These are phyloP conservation scores for Mikania micrantha DNA, from an alignment of 129 eudicot genomes.

Conservation along the genomic window DNA sequence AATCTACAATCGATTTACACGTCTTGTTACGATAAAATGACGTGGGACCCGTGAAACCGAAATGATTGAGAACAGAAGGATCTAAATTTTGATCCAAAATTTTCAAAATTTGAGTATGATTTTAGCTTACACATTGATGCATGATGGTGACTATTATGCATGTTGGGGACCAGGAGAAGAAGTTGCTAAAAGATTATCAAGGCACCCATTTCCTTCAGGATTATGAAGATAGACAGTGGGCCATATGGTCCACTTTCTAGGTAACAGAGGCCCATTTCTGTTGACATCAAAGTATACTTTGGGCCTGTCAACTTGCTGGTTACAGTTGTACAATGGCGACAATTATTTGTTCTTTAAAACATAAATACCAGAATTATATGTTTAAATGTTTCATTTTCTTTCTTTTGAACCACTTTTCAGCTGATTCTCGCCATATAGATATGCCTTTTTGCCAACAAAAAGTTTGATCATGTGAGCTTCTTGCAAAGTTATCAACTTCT, in stretches of 20 bases:
- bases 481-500: background rate
- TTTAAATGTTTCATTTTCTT: background rate
- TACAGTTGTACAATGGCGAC: constrained; percentile 12
- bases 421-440: constrained; percentile 7
- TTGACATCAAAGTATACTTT: constrained; percentile 5
- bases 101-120: background rate
- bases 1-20: background rate
- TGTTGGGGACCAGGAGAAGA: constrained; percentile 17
- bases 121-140: constrained; percentile 5
- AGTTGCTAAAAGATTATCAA: constrained; percentile 8
- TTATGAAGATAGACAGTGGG: constrained; percentile 19
- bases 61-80: background rate
- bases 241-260: constrained; percentile 15
- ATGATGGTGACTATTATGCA: constrained; percentile 15
- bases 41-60: constrained; percentile 4
- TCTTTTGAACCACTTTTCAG: constrained; percentile 12
- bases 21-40: background rate
- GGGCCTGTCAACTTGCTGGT: constrained; percentile 23
- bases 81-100: background rate
- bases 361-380: background rate
- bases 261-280: constrained; percentile 20
- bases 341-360: constrained; percentile 1
- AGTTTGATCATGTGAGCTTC: constrained; percentile 17
- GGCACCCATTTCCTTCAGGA: background rate
- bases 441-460: constrained; percentile 10